Conservation (phyloP, 1,284 basidiomycete genomes). For the Cutaneotrichosporon sp. region DNA sequence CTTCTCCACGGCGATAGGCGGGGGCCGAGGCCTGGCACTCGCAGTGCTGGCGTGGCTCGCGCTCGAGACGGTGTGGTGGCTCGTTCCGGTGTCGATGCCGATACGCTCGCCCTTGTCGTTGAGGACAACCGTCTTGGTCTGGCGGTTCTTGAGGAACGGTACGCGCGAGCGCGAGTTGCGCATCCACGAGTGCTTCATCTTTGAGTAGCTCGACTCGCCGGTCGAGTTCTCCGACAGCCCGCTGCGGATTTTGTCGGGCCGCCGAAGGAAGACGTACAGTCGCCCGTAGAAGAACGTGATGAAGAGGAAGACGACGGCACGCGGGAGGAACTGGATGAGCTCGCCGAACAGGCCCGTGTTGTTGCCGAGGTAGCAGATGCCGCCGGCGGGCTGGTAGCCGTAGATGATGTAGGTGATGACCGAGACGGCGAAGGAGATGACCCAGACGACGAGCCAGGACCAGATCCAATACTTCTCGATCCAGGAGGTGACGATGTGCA, state of each 20-base stretch:
- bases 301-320: slow-evolving; percentile 47
- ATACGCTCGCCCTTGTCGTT: slow-evolving; percentile 6
- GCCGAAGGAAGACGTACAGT: slow-evolving; percentile 53
- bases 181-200: slow-evolving; percentile 13
- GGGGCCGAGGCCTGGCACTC: background rate
- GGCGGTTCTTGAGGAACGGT: background rate
- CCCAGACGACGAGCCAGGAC: slow-evolving; percentile 47
- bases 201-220: slow-evolving; percentile 15
- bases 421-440: slow-evolving; percentile 33
- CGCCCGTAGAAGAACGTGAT: slow-evolving; percentile 51
- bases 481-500: slow-evolving; percentile 43
- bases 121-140: slow-evolving; percentile 13
- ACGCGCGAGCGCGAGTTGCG: slow-evolving; percentile 11
- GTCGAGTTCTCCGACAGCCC: slow-evolving; percentile 33
- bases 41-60: background rate
- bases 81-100: background rate
- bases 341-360: slow-evolving; percentile 49
- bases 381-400: slow-evolving; percentile 47
- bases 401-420: slow-evolving; percentile 42
- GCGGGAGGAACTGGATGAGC: slow-evolving; percentile 52
- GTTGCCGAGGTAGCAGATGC: slow-evolving; percentile 48
- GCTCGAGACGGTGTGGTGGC: background rate
- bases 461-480: slow-evolving; percentile 50
- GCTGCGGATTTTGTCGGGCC: slow-evolving; percentile 53
- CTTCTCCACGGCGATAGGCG: background rate